These are phyloP conservation scores for Gyromitra esculenta DNA, from an alignment of 2,329 filamentous ascomycete genomes.

Conservation along the genomic window DNA sequence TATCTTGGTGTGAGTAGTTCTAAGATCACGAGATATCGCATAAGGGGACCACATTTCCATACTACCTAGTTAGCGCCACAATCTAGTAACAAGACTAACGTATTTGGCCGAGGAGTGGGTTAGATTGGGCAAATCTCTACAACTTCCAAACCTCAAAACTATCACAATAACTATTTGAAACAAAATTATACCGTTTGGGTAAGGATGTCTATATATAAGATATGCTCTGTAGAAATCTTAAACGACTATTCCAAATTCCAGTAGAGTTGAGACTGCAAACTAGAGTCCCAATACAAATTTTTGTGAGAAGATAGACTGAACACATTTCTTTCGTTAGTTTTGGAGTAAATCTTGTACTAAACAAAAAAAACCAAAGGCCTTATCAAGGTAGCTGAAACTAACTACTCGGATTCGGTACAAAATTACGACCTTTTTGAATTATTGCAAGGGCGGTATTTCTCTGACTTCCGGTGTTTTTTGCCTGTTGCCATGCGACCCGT, in stretches of 20 bases:
- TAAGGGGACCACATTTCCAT: not conserved
- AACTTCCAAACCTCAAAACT: not conserved
- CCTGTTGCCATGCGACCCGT: not conserved
- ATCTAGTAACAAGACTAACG: no score
- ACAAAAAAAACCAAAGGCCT: not conserved
- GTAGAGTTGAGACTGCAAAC: no score
- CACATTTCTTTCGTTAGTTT: not conserved
- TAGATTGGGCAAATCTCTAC: no score
- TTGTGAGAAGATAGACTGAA: not conserved
- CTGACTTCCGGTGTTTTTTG: not conserved
- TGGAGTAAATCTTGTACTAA: not conserved
- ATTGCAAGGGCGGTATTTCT: not conserved
- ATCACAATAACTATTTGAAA: not conserved
- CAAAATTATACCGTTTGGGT: not conserved
- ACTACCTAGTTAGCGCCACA: not conserved
- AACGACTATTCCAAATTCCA: not conserved
- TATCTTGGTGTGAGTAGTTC: not conserved
- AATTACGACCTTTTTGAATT: not conserved
- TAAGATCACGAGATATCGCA: not conserved
- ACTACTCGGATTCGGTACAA: not conserved
- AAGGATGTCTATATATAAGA: not conserved
- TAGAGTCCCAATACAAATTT: not conserved
- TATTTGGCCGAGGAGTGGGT: no score
- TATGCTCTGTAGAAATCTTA: not conserved
- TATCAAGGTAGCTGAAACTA: not conserved